phyloP scores from a whole-genome alignment of 2,329 filamentous ascomycete genomes.

The Fonsecaea erecta region DNA sequence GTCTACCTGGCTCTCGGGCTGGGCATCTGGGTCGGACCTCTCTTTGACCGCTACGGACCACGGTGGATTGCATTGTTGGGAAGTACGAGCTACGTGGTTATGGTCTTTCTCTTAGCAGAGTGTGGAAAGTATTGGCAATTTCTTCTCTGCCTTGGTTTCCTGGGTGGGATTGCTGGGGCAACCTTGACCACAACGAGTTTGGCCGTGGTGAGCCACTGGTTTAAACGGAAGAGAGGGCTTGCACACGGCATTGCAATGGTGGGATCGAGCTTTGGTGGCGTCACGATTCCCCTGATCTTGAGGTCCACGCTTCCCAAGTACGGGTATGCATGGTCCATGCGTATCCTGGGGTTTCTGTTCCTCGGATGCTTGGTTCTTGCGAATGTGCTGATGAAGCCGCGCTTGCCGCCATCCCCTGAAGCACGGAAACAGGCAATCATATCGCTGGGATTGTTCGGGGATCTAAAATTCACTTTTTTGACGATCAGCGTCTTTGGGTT shows the following conservation, averaged over 20 bases:
- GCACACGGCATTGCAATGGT: constrained; percentile 49
- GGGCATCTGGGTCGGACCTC: constrained; percentile 55
- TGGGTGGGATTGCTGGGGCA: constrained; percentile 45
- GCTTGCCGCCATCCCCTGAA: constrained; percentile 40
- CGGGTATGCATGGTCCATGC: constrained; percentile 46
- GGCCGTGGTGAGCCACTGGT: constrained; percentile 49
- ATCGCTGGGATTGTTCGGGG: constrained; percentile 50
- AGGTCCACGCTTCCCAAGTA: constrained; percentile 41
- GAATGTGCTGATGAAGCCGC: constrained; percentile 43
- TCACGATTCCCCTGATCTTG: constrained; percentile 46
- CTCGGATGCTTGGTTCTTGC: constrained; percentile 43
- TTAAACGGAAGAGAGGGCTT: constrained; percentile 45
- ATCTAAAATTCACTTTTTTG: constrained; percentile 50
- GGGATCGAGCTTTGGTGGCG: constrained; percentile 46
- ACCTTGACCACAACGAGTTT: constrained; percentile 46
- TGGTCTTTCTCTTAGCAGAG: constrained; percentile 54
- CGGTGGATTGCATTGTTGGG: constrained; percentile 48
- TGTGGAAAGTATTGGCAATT: constrained; percentile 57
- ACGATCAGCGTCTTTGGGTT: constrained; percentile 52
- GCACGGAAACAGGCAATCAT: constrained; percentile 41
- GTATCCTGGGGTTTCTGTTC: constrained; percentile 45
- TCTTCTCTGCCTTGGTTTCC: constrained; percentile 46
- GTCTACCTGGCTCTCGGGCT: constrained; percentile 53
- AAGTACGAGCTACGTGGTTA: constrained; percentile 44
- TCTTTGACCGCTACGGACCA: constrained; percentile 56